Percentiles rank a stretch among this genome's conserved stretches.
Evolutionary conservation across 352 stramenopile genomes (phyloP).

Genomic region (Hyaloperonospora arabidopsidis): DNA sequence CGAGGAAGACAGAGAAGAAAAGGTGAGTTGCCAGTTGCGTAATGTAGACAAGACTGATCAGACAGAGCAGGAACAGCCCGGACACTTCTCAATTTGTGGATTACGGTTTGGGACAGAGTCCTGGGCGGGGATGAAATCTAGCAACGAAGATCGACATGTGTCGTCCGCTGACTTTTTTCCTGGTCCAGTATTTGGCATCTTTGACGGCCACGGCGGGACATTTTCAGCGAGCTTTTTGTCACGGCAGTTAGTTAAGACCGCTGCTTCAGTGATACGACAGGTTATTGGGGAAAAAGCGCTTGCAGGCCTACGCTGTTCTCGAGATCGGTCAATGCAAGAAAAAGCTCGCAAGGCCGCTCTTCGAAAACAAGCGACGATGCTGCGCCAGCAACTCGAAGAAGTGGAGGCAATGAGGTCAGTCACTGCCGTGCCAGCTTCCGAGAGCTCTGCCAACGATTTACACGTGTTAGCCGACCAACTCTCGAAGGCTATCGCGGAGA

Average conservation of each 20-base stretch:
- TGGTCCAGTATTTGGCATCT: conserved; percentile 47
- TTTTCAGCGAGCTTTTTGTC: conserved; percentile 44
- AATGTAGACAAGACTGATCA: conserved; percentile 3
- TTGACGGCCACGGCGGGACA: conserved; percentile 51
- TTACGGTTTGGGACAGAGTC: conserved; percentile 49
- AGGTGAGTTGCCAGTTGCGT: background rate
- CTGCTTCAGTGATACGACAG: conserved; percentile 24
- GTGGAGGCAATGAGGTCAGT: conserved; percentile 13
- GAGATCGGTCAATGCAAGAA: conserved; percentile 18
- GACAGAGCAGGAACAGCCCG: background rate
- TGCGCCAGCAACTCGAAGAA: conserved; percentile 29
- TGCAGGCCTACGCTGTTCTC: conserved; percentile 14
- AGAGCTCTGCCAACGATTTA: conserved; percentile 7
- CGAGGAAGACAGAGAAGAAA: conserved; percentile 11
- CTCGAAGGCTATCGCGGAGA: conserved; percentile 14
- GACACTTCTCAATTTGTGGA: conserved; percentile 18
- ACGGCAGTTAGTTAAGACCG: conserved; percentile 35
- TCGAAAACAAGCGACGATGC: conserved; percentile 19
- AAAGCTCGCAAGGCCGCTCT: conserved; percentile 25
- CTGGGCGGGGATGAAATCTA: conserved; percentile 43
- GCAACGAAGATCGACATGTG: conserved; percentile 54
- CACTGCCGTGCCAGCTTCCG: background rate
- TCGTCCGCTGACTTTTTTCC: conserved; percentile 27
- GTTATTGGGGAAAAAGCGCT: conserved; percentile 21
- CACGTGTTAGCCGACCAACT: conserved; percentile 24